Conservation (phyloP, 192 early-diverging fungal species). For the Backusella tarrabulga region DNA sequence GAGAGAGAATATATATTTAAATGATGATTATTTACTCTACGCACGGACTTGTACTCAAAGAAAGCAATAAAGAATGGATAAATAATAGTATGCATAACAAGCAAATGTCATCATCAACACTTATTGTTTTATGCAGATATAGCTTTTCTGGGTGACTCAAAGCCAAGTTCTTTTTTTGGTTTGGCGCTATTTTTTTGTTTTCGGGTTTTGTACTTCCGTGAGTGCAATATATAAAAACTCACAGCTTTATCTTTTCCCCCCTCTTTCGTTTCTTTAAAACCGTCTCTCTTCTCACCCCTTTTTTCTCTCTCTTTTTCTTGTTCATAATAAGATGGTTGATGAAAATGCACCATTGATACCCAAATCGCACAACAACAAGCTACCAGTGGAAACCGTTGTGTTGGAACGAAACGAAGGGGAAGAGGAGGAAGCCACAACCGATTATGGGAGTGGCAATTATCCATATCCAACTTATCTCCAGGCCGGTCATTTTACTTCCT, state of each 20-base stretch:
- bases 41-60: not conserved
- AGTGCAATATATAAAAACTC: not conserved
- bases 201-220: not conserved
- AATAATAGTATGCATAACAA: not conserved
- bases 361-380: not conserved
- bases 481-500: constrained; percentile 30
- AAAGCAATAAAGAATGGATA: not conserved
- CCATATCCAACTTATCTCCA: constrained; percentile 29
- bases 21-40: not conserved
- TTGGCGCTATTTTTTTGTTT: not conserved
- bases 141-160: not conserved
- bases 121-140: not conserved
- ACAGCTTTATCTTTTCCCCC: not conserved
- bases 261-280: not conserved
- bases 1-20: not conserved
- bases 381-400: not conserved
- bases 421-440: constrained; percentile 5
- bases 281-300: not conserved
- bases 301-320: not conserved
- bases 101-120: not conserved
- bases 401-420: constrained; percentile 5
- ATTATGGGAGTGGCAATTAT: constrained; percentile 29
- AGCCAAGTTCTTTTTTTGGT: not conserved
- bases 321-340: not conserved
- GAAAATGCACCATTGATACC: constrained; percentile 5